Conservation (phyloP, 306 rosid species). For the Sechiopsis laciniata region DNA sequence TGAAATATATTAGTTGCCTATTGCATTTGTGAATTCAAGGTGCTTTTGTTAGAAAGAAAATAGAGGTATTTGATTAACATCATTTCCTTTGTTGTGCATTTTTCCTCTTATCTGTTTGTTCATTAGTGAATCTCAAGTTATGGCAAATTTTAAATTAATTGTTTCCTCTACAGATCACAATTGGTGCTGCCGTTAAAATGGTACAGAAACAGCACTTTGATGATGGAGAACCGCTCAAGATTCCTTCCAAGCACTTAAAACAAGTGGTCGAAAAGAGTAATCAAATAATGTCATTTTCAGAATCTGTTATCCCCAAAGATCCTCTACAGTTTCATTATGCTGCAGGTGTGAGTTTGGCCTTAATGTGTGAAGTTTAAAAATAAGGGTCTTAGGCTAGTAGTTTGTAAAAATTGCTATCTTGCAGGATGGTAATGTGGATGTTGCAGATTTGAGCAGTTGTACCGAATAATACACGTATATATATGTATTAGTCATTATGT, state of each 20-base stretch:
- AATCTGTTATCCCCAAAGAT: conserved; percentile 52
- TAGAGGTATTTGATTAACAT: background rate
- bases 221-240: conserved; percentile 52
- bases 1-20: background rate
- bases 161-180: conserved; percentile 2
- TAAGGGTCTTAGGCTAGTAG: background rate
- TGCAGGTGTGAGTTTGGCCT: conserved; percentile 49
- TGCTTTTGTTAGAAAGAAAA: background rate
- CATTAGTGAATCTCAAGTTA: too few species aligned
- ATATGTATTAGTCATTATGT: background rate
- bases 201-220: conserved; percentile 81
- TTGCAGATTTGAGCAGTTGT: background rate
- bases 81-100: background rate
- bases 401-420: background rate
- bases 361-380: background rate
- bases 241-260: conserved; percentile 61
- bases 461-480: background rate
- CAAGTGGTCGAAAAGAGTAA: conserved; percentile 40
- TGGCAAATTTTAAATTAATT: background rate
- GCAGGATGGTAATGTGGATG: conserved; percentile 8
- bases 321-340: conserved; percentile 31
- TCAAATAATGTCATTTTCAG: conserved; percentile 58
- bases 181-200: conserved; percentile 51
- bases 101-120: background rate
- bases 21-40: background rate